Conservation (phyloP, 2,329 filamentous ascomycete genomes). For the Tolypocladium amazonense region DNA sequence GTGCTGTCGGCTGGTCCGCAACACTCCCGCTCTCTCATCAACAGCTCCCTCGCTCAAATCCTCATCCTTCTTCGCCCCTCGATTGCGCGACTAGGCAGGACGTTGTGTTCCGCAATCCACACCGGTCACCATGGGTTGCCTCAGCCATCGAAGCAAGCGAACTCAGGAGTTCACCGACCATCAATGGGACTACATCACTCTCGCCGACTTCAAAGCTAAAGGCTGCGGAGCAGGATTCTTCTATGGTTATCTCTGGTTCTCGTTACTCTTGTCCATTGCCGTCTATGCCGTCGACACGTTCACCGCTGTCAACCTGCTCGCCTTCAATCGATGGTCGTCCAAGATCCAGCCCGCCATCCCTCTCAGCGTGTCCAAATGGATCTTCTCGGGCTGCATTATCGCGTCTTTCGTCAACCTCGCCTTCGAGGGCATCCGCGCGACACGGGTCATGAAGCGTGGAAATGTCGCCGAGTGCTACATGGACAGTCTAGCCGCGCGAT, state of each 20-base stretch:
- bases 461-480: slow-evolving; percentile 88
- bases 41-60: neutral
- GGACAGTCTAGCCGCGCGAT: slow-evolving; percentile 72
- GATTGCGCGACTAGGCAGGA: slow-evolving; percentile 3
- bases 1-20: slow-evolving; percentile 31
- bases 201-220: slow-evolving; percentile 70
- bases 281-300: slow-evolving; percentile 90
- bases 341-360: slow-evolving; percentile 69
- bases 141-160: slow-evolving; percentile 49
- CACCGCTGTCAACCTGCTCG: slow-evolving; percentile 82
- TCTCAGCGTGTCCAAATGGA: slow-evolving; percentile 78
- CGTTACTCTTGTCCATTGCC: slow-evolving; percentile 65
- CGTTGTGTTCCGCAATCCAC: slow-evolving; percentile 1
- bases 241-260: slow-evolving; percentile 76
- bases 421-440: slow-evolving; percentile 71
- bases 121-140: slow-evolving; percentile 51
- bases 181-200: slow-evolving; percentile 83
- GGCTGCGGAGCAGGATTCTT: slow-evolving; percentile 70
- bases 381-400: slow-evolving; percentile 88
- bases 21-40: slow-evolving; percentile 3
- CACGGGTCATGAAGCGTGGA: slow-evolving; percentile 70
- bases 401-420: slow-evolving; percentile 73
- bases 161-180: slow-evolving; percentile 67
- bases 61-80: slow-evolving; percentile 4
- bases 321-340: slow-evolving; percentile 81